phyloP scores from a whole-genome alignment of 176 grass and related monocot species.

The Musa troglodytarum region DNA sequence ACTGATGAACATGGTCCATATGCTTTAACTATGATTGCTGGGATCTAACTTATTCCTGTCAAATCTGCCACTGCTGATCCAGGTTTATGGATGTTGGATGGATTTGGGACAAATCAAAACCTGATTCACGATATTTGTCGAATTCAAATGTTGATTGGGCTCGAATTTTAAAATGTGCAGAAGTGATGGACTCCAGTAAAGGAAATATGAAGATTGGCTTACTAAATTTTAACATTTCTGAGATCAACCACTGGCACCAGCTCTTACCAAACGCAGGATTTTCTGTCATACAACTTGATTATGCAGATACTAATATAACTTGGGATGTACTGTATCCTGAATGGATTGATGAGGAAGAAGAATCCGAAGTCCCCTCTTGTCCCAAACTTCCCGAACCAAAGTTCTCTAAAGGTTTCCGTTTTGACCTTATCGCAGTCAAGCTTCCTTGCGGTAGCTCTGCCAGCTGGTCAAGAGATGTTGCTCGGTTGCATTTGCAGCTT shows the following conservation, averaged over 20 bases:
- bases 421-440: constrained; percentile 5
- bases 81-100: not conserved
- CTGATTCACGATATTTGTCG: not conserved
- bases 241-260: constrained; percentile 1
- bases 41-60: not conserved
- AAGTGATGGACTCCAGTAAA: not conserved
- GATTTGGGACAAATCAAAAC: not conserved
- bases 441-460: constrained; percentile 2
- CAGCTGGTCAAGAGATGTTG: constrained; percentile 6
- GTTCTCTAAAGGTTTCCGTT: not conserved
- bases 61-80: not conserved
- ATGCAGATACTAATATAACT: not conserved
- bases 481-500: constrained; percentile 11
- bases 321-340: constrained; percentile 11
- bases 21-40: not conserved
- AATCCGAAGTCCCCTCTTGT: not conserved
- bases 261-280: not conserved
- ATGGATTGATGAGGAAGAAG: constrained; percentile 16
- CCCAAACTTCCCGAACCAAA: not conserved
- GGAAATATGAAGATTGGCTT: constrained; percentile 5
- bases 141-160: constrained; percentile 4
- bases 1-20: not conserved
- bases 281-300: constrained; percentile 5
- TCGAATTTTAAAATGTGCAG: not conserved
- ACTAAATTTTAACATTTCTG: constrained; percentile 1